A percentile compares a stretch with the other conserved stretches of the same genome.
Evolutionary conservation across 768 basidiomycete genomes (phyloP).

Genomic region (Suillus decipiens): DNA sequence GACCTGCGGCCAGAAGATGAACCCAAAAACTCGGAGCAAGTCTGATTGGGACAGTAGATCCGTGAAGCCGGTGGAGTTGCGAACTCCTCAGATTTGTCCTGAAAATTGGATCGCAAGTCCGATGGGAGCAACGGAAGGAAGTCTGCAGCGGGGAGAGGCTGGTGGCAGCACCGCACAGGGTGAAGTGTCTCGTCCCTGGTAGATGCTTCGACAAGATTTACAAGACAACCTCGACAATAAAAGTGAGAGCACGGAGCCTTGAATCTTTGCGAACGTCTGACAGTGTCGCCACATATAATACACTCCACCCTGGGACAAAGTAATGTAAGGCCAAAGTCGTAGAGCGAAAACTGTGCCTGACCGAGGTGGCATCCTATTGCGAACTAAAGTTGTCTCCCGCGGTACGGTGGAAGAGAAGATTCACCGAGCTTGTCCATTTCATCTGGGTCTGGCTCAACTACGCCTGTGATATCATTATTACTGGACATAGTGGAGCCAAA

Average conservation of each 20-base stretch:
- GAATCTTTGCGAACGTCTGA: constrained; percentile 28
- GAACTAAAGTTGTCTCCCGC: neutral
- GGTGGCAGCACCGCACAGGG: constrained; percentile 53
- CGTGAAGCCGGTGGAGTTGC: constrained; percentile 41
- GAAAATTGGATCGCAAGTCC: constrained; percentile 33
- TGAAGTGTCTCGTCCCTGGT: constrained; percentile 52
- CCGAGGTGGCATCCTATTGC: neutral
- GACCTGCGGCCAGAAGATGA: constrained; percentile 25
- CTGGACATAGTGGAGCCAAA: constrained; percentile 2
- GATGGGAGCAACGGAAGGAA: constrained; percentile 33
- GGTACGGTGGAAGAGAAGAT: neutral
- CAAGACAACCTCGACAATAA: constrained; percentile 49
- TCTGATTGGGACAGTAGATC: constrained; percentile 50
- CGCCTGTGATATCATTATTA: neutral
- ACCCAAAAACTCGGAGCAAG: constrained; percentile 57
- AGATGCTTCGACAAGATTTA: constrained; percentile 41
- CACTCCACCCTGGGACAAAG: constrained; percentile 34
- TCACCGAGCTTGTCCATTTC: neutral
- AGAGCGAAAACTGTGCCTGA: neutral
- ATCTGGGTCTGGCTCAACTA: neutral
- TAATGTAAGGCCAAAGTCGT: neutral
- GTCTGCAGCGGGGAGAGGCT: constrained; percentile 31
- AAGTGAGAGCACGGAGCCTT: constrained; percentile 45
- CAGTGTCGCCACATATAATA: constrained; percentile 43
- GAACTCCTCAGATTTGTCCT: constrained; percentile 49